These are phyloP conservation scores for Monilinia vaccinii-corymbosi DNA, from an alignment of 2,329 filamentous ascomycete genomes.

Conservation along the genomic window DNA sequence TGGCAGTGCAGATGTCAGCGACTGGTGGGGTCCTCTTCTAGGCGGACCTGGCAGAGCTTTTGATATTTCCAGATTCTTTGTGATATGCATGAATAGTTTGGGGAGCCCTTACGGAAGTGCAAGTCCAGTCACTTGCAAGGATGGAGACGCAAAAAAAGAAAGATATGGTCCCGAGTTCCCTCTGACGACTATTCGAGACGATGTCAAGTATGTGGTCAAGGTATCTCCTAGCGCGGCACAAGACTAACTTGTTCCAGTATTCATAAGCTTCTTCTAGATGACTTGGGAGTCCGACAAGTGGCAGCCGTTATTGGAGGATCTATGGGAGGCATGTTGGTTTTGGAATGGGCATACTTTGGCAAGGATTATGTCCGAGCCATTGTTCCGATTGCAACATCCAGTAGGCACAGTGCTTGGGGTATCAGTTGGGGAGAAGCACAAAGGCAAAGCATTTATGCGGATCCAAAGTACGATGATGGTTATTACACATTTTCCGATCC, in stretches of 20 bases:
- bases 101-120: slow-evolving; percentile 80
- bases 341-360: slow-evolving; percentile 88
- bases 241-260: slow-evolving; percentile 41
- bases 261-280: slow-evolving; percentile 71
- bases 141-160: slow-evolving; percentile 64
- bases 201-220: slow-evolving; percentile 66
- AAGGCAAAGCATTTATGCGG: slow-evolving; percentile 89
- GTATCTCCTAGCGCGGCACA: slow-evolving; percentile 11
- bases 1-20: slow-evolving; percentile 73
- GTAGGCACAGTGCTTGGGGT: slow-evolving; percentile 78
- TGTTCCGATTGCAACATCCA: slow-evolving; percentile 78
- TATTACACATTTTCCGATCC: slow-evolving; percentile 87
- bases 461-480: slow-evolving; percentile 96
- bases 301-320: slow-evolving; percentile 76
- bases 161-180: slow-evolving; percentile 94
- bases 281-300: slow-evolving; percentile 68
- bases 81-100: slow-evolving; percentile 78
- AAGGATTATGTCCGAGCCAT: slow-evolving; percentile 73
- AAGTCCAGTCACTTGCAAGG: slow-evolving; percentile 81
- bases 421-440: slow-evolving; percentile 89
- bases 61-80: slow-evolving; percentile 74
- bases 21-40: slow-evolving; percentile 82
- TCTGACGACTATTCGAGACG: slow-evolving; percentile 87
- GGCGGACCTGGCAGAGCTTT: slow-evolving; percentile 72
- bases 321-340: slow-evolving; percentile 82